These are phyloP conservation scores for Samsoniella hepiali DNA, from an alignment of 2,329 filamentous ascomycete genomes.

Conservation along the genomic window DNA sequence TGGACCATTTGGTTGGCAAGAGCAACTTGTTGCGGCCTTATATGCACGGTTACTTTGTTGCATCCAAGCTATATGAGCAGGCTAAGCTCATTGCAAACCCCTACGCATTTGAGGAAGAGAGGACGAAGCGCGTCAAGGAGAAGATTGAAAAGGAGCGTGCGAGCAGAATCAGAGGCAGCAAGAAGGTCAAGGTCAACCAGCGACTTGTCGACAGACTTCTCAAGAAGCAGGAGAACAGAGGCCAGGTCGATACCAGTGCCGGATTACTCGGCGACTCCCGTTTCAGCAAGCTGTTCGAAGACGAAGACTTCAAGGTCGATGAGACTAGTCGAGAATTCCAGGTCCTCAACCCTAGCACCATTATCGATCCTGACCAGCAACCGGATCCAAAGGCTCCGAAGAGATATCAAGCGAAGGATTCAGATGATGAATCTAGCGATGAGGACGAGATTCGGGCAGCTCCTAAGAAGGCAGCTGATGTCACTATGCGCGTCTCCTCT, in stretches of 20 bases:
- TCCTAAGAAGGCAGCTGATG: conserved; percentile 32
- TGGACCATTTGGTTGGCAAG: conserved; percentile 86
- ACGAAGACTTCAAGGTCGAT: conserved; percentile 89
- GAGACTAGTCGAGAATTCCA: conserved; percentile 85
- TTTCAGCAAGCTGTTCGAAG: conserved; percentile 86
- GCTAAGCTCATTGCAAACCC: conserved; percentile 90
- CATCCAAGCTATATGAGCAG: conserved; percentile 92
- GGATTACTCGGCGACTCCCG: conserved; percentile 78
- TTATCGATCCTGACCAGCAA: conserved; percentile 35
- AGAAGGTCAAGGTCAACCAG: conserved; percentile 97
- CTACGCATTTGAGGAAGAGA: conserved; percentile 88
- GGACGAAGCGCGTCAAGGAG: conserved; percentile 85
- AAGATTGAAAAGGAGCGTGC: conserved; percentile 98
- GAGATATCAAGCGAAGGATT: conserved; percentile 39
- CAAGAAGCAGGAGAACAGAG: conserved; percentile 60
- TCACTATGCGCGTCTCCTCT: conserved; percentile 67
- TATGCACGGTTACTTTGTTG: conserved; percentile 99
- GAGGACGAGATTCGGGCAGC: conserved; percentile 28
- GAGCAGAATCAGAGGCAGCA: conserved; percentile 86
- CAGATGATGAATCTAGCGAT: conserved; percentile 44
- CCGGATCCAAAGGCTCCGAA: conserved; percentile 34
- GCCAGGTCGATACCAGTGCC: conserved; percentile 54
- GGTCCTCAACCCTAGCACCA: conserved; percentile 82
- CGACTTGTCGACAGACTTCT: conserved; percentile 71
- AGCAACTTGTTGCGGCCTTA: conserved; percentile 89